Evolutionary conservation across 345 rosid genomes (phyloP).

Genomic region (Clausena lansium): DNA sequence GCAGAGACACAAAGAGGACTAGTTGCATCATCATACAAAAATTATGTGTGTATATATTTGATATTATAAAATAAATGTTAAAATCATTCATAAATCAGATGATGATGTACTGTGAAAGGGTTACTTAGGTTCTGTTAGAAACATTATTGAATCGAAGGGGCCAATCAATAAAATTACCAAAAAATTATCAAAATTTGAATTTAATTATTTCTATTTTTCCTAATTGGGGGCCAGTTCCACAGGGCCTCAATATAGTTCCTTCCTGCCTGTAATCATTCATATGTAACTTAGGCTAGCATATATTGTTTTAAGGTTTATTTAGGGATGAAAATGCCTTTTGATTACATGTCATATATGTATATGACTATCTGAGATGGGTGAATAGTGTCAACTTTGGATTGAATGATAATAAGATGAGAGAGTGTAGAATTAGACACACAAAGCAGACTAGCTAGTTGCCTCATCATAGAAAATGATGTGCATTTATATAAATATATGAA

Average conservation of each 20-base stretch:
- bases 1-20: neutral
- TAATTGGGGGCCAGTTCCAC: too few relatives aligned
- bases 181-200: too few relatives aligned
- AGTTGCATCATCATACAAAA: neutral
- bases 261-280: too few relatives aligned
- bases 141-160: too few relatives aligned
- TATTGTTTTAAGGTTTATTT: neutral
- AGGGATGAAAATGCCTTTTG: slow-evolving; percentile 10
- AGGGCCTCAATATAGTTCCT: too few relatives aligned
- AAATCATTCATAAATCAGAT: too few relatives aligned
- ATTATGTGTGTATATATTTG: neutral
- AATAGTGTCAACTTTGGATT: slow-evolving; percentile 47
- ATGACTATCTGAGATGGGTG: neutral
- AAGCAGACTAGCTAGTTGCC: neutral
- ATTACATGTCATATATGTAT: neutral
- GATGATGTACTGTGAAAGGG: too few relatives aligned
- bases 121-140: too few relatives aligned
- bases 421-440: neutral
- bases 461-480: neutral
- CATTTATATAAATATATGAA: neutral
- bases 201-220: too few relatives aligned
- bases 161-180: too few relatives aligned
- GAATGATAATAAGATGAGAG: slow-evolving; percentile 13
- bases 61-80: too few relatives aligned
- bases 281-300: neutral